phyloP scores from a whole-genome alignment of 1,284 basidiomycete genomes.

The Trametes pubescens region DNA sequence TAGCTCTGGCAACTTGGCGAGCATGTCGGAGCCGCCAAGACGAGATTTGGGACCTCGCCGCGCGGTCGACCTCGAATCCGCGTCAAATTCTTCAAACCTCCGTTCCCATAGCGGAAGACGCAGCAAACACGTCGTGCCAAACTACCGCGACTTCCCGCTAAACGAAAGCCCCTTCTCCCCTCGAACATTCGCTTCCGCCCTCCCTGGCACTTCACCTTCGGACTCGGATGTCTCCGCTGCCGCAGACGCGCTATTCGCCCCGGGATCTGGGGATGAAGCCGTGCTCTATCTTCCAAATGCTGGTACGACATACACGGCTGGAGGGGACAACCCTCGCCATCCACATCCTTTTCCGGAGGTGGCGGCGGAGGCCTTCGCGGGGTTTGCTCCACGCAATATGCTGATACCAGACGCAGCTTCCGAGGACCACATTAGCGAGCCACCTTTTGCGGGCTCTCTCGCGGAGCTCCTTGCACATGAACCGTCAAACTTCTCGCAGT shows the following conservation, averaged over 20 bases:
- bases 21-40: not conserved
- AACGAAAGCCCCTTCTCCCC: constrained; percentile 36
- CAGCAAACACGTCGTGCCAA: constrained; percentile 28
- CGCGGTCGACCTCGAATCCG: constrained; percentile 2
- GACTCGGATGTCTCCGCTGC: constrained; percentile 1
- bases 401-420: constrained; percentile 16
- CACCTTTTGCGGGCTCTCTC: not conserved
- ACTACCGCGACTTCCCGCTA: constrained; percentile 41
- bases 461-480: not conserved
- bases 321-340: constrained; percentile 39
- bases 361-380: constrained; percentile 41
- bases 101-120: constrained; percentile 4
- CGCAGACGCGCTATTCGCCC: constrained; percentile 24
- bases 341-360: constrained; percentile 42
- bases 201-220: constrained; percentile 6
- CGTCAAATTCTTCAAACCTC: not conserved
- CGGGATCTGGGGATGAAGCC: constrained; percentile 35
- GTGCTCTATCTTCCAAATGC: constrained; percentile 22
- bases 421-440: not conserved
- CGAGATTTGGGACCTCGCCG: not conserved
- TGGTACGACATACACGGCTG: constrained; percentile 5
- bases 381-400: constrained; percentile 18
- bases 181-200: constrained; percentile 34
- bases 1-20: constrained; percentile 14
- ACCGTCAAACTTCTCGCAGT: constrained; percentile 49